Evolutionary conservation across 305 asterid genomes (phyloP).

Genomic region (Stenogyne calaminthoides): DNA sequence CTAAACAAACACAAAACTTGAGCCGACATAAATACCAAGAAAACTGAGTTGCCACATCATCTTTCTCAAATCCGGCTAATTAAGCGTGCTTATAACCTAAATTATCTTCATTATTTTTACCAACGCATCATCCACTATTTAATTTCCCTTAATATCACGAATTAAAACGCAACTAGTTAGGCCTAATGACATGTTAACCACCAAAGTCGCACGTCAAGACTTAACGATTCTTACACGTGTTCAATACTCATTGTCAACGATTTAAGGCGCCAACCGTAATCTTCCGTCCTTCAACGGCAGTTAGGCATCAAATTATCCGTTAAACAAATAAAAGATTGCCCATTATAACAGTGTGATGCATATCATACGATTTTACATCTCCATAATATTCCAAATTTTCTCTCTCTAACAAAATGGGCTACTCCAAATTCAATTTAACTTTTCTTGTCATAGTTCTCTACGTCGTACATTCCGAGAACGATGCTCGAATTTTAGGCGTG

Average conservation of each 20-base stretch:
- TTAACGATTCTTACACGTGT: conserved; percentile 43
- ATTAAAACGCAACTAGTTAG: no score
- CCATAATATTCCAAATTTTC: not conserved
- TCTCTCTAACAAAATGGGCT: conserved; percentile 33
- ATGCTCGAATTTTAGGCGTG: conserved; percentile 35
- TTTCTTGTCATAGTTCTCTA: conserved; percentile 40
- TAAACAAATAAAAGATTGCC: not conserved
- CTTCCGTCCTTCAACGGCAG: conserved; percentile 47
- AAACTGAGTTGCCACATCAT: conserved; percentile 20
- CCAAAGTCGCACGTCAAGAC: conserved; percentile 32
- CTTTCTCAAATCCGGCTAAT: conserved; percentile 3
- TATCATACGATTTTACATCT: conserved; percentile 8
- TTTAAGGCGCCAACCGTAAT: conserved; percentile 58
- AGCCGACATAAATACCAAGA: conserved; percentile 43
- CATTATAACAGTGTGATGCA: conserved; percentile 30
- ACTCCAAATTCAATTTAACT: conserved; percentile 39
- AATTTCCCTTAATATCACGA: no score
- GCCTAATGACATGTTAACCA: conserved; percentile 81
- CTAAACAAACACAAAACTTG: conserved; percentile 34
- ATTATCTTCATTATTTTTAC: conserved; percentile 41
- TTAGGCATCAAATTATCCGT: conserved; percentile 53
- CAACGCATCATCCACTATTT: conserved; percentile 76
- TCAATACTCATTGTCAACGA: conserved; percentile 49
- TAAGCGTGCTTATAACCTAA: conserved; percentile 52
- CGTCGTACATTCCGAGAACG: conserved; percentile 36